Evolutionary conservation across 495 filamentous ascomycete species (phyloP), one percentile per base, ranked within the genome.

Genomic region (Hapsidospora chrysogenum): DNA sequence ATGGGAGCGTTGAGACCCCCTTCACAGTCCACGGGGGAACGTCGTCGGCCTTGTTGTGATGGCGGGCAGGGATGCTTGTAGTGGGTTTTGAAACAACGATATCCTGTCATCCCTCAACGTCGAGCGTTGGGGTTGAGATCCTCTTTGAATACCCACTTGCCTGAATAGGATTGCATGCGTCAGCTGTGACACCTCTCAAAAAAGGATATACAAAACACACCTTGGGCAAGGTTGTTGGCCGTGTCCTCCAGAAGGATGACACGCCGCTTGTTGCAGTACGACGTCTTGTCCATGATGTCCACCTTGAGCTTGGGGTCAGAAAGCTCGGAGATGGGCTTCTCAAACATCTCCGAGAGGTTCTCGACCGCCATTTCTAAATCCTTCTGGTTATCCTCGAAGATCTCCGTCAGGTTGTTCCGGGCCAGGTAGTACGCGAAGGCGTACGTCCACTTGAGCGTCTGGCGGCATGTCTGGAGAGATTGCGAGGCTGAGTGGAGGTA

Each of bases 371-470:
- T 74, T 57, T 97, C 92, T 17, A 97, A 60, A 51, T 97, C 92
- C 55, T 92, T 94, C 51, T 97, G 89, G 50, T 97, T 97, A 46
- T 93, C 87, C 57, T 97, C 89, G 43, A 97, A 97, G 34, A 97
- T 96, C 51, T 86, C 83, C 0, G 89, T 95, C 26, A 84, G 67
- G 48, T 96, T 97, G 63, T 95, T 95, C 21, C 86, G 75, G 3
- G 81, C 79, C 3, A 97, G 72, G 47, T 97, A 97, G 49, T 85
- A 97, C 1, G 89, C 89, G 58, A 97, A 97, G 0, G 89, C 92
- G 49, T 97, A 97, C 0, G 89, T 97, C 89, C 89, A 97, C 61
- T 96, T 96, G 26, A 97, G 64, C 1, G 86, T 97, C 58, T 95
- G 87, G 0, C 89, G 79, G 54, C 89, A 97, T 28, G 84, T 84